A percentile compares a stretch with the other conserved stretches of the same genome.
Evolutionary conservation across 73 alveolate genomes (phyloP).

Genomic region (Breviolum minutum): DNA sequence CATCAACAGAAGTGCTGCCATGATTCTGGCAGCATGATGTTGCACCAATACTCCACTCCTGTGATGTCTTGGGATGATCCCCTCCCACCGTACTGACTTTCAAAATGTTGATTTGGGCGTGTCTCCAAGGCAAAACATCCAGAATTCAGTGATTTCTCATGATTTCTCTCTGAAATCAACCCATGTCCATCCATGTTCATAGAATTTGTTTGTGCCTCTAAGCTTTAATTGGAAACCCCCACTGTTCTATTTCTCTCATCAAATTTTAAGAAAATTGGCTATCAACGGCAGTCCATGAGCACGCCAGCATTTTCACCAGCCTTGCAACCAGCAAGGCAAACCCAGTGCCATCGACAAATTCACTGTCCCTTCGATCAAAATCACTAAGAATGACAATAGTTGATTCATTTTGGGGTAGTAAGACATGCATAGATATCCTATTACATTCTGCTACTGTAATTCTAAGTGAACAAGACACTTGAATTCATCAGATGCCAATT

Average conservation of each 20-base stretch:
- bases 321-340: neutral
- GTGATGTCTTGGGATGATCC: neutral
- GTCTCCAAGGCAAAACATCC: too few species aligned
- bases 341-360: too few species aligned
- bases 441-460: too few species aligned
- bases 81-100: too few species aligned
- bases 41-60: constrained; percentile 77
- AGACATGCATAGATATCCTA: too few species aligned
- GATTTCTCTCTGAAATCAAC: too few species aligned
- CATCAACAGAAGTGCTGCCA: too few species aligned
- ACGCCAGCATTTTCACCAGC: constrained; percentile 90
- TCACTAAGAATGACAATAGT: neutral
- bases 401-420: too few species aligned
- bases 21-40: constrained; percentile 76
- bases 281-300: constrained; percentile 44
- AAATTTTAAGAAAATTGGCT: neutral
- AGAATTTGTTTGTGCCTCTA: neutral
- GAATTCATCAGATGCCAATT: too few species aligned
- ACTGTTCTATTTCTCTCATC: neutral
- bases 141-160: too few species aligned
- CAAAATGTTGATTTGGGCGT: too few species aligned
- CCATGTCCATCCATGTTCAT: neutral
- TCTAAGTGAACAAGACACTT: too few species aligned
- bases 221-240: neutral
- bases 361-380: neutral